Base-by-base conservation (phyloP, 805 yeast species). In the Schizosaccharomyces octosporus region DNA sequence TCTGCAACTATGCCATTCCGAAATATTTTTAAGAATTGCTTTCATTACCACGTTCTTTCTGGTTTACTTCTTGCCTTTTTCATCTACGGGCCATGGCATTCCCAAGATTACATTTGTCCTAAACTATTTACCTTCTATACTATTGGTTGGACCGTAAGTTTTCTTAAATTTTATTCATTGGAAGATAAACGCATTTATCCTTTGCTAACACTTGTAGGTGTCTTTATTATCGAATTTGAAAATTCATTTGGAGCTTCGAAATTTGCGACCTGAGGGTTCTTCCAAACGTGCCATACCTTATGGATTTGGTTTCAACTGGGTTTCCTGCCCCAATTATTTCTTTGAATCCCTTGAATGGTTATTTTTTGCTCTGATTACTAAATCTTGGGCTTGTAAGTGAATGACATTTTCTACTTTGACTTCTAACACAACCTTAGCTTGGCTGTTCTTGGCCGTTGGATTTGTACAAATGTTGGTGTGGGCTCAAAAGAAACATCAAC, bases 271-370 rank as follows among this genome's bases (percentile, higher is more conserved):
- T 11, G 62, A 62, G 42, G 67, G 67, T 19, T 61, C 65, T 27
- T 62, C 61, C 5, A 81, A 78, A 63, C 83, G 83, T 65, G 78
- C 74, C 59, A 83, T 85, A 66, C 94, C 97, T 27, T 76, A 77
- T 64, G 96, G 95, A 21, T 94, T 86, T 66, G 85, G 90, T 9
- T 93, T 93, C 69, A 77, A 80, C 63, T 72, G 76, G 63, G 85
- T 89, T 43, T 82, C 93, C n/a, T 85, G 87, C 71, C 98, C 98
- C 66, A 93, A 93, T 74, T 93, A 93, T 72, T 84, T 87, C 66
- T 90, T 88, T 71, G 98, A 93, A 76, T 74, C 80, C 55, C 72
- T 84, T 66, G 76, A 82, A 1, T 93, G 96, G 95, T 69, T 83
- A 1, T 72, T 78, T 32, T 81, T 83, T 67, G 80, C 90, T 24